Percentiles rank a stretch among this genome's conserved stretches.
Conservation (phyloP, 805 yeast species). For the Saturnispora ahearnii region DNA sequence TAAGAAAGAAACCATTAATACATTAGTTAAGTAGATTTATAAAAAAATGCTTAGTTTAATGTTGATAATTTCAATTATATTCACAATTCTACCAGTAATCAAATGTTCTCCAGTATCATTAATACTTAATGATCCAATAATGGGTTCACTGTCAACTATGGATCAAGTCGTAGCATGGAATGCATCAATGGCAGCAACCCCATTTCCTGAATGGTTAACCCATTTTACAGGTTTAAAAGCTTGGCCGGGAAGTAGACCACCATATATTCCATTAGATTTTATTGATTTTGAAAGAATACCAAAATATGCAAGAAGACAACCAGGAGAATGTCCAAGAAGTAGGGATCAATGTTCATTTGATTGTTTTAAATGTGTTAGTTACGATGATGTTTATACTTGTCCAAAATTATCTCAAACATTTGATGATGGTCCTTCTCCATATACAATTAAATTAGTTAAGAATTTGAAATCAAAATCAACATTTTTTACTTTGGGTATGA, state of each 20-base stretch:
- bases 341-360: conserved; percentile 71
- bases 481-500: conserved; percentile 78
- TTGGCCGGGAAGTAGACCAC: conserved; percentile 89
- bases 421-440: conserved; percentile 88
- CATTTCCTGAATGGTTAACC: conserved; percentile 70
- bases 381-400: conserved; percentile 73
- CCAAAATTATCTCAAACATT: conserved; percentile 73
- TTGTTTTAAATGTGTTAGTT: conserved; percentile 67
- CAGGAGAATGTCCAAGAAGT: conserved; percentile 50
- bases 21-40: not conserved
- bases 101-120: not conserved
- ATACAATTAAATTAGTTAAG: conserved; percentile 52
- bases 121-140: not conserved
- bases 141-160: not conserved
- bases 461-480: conserved; percentile 52
- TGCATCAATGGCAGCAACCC: conserved; percentile 20
- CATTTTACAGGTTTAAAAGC: conserved; percentile 60
- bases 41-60: not conserved
- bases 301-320: conserved; percentile 36
- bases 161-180: conserved; percentile 11
- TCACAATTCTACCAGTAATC: not conserved
- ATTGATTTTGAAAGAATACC: conserved; percentile 52
- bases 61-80: not conserved
- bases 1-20: not conserved
- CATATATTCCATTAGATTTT: conserved; percentile 73